These are phyloP conservation scores for Thraustochytrium sp. DNA, from an alignment of 352 stramenopile species.

Conservation along the genomic window DNA sequence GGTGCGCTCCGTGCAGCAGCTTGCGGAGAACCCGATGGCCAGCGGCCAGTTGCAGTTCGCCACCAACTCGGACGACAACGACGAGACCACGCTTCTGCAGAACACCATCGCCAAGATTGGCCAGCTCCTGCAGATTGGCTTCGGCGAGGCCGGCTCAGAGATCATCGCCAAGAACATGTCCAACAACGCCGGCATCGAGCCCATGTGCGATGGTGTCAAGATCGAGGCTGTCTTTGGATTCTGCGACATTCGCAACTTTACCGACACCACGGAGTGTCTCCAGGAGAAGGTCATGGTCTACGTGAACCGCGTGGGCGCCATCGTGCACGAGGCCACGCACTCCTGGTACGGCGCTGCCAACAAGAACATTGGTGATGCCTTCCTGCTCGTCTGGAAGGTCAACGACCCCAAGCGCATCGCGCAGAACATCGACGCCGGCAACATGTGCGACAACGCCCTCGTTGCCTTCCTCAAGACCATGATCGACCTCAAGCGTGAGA, in stretches of 20 bases:
- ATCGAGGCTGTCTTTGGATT: conserved; percentile 75
- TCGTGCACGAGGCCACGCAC: conserved; percentile 68
- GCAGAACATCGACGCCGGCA: conserved; percentile 42
- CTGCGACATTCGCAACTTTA: conserved; percentile 77
- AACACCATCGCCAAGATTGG: conserved; percentile 87
- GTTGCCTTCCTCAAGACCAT: conserved; percentile 93
- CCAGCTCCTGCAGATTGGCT: conserved; percentile 88
- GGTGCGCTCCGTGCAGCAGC: conserved; percentile 71
- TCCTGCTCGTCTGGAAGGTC: conserved; percentile 75
- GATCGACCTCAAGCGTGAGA: conserved; percentile 77
- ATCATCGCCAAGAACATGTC: conserved; percentile 97
- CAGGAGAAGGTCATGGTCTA: conserved; percentile 81
- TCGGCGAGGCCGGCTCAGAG: conserved; percentile 88
- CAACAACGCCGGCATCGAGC: conserved; percentile 78
- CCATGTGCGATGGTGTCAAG: conserved; percentile 83
- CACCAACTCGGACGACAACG: conserved; percentile 59
- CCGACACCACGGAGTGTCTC: conserved; percentile 75
- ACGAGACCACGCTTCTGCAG: conserved; percentile 90
- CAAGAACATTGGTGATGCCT: conserved; percentile 80
- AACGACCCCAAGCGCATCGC: conserved; percentile 36
- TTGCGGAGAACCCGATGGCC: conserved; percentile 68
- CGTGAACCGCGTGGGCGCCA: conserved; percentile 70
- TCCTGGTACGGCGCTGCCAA: conserved; percentile 65
- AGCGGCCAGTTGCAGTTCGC: conserved; percentile 60
- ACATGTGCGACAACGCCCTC: conserved; percentile 85